Evolutionary conservation across 176 grass and related monocot species (phyloP).

Genomic region (Aegilops speltoides): DNA sequence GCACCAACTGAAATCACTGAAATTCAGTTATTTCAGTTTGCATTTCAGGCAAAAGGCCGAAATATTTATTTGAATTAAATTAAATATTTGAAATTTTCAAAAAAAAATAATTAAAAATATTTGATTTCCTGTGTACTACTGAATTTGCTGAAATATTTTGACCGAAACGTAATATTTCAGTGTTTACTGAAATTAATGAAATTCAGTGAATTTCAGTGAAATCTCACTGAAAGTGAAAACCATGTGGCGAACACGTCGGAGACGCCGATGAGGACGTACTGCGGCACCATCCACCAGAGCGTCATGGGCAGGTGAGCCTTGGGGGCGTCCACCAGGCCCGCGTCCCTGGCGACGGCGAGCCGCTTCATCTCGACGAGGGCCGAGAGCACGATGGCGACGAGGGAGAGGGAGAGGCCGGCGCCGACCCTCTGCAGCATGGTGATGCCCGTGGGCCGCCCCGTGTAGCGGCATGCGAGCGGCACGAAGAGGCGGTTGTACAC

Average conservation of each 20-base stretch:
- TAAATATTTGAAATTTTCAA: no score
- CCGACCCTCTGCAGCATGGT: slow-evolving; percentile 75
- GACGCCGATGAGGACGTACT: slow-evolving; percentile 51
- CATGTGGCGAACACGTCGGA: slow-evolving; percentile 44
- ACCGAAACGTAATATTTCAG: no score
- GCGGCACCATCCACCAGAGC: slow-evolving; percentile 63
- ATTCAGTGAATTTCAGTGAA: no score
- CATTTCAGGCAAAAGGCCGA: no score
- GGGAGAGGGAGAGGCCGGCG: slow-evolving; percentile 38
- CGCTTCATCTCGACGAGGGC: slow-evolving; percentile 55
- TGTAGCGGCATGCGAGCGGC: slow-evolving; percentile 30
- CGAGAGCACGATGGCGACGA: slow-evolving; percentile 36
- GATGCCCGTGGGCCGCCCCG: slow-evolving; percentile 44
- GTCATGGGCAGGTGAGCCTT: slow-evolving; percentile 53
- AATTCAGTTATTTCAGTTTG: no score
- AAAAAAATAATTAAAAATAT: no score
- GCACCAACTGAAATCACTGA: no score
- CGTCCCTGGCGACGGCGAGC: slow-evolving; percentile 39
- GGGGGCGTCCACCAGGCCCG: slow-evolving; percentile 26
- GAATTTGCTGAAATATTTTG: no score
- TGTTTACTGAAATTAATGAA: no score
- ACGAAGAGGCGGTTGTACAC: slow-evolving; percentile 56
- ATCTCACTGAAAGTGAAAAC: no score
- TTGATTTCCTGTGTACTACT: no score
- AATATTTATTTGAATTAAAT: no score